phyloP scores from a whole-genome alignment of 1,284 basidiomycete genomes.

The Rhodotorula sp. region DNA sequence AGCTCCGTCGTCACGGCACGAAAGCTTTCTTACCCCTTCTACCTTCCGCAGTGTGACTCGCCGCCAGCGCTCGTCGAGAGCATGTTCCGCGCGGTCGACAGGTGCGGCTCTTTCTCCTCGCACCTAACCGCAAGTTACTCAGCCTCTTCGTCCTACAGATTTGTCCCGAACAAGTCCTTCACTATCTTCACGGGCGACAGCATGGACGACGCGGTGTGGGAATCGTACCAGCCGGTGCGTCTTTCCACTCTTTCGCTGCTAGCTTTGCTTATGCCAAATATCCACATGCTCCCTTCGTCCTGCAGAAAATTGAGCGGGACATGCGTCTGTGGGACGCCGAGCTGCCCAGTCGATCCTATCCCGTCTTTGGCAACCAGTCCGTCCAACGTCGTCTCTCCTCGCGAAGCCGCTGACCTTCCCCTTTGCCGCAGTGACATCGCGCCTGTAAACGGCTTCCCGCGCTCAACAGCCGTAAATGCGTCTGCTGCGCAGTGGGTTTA shows the following conservation, averaged over 20 bases:
- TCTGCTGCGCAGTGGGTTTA: slow-evolving; percentile 41
- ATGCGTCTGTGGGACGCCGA: slow-evolving; percentile 32
- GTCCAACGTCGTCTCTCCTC: neutral
- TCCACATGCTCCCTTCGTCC: no score
- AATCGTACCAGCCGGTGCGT: slow-evolving; percentile 35
- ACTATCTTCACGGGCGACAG: slow-evolving; percentile 66
- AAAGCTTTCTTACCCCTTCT: neutral
- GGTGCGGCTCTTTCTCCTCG: slow-evolving; percentile 43
- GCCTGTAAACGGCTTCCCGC: slow-evolving; percentile 49
- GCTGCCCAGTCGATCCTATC: slow-evolving; percentile 44
- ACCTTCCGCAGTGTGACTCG: slow-evolving; percentile 29
- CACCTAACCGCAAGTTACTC: no score
- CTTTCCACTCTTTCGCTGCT: no score
- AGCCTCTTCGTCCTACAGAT: no score
- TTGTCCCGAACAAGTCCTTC: slow-evolving; percentile 55
- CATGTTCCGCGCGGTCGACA: slow-evolving; percentile 56
- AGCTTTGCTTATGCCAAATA: no score
- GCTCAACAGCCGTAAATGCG: slow-evolving; percentile 27
- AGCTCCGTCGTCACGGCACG: no score
- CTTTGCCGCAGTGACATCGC: slow-evolving; percentile 45
- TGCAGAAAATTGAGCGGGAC: slow-evolving; percentile 12
- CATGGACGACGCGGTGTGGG: slow-evolving; percentile 57
- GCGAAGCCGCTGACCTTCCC: fast-evolving
- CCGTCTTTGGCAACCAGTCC: slow-evolving; percentile 48
- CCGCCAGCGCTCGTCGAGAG: slow-evolving; percentile 55